These are phyloP conservation scores for Calonectria henricotiae DNA, from an alignment of 2,329 filamentous ascomycete species.

Conservation along the genomic window DNA sequence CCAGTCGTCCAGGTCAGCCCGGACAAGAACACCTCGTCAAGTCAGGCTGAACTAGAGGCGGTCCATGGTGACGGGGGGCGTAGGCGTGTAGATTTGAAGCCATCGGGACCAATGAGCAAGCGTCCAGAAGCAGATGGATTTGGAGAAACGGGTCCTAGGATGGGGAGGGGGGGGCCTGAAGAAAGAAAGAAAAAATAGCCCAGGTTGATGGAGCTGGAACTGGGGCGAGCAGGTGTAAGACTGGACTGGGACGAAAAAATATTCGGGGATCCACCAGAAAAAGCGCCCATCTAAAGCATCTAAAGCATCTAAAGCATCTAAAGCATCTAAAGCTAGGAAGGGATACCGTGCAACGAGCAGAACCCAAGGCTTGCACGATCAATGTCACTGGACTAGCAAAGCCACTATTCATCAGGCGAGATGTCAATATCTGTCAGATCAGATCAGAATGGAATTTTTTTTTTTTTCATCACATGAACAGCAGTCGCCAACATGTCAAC, in stretches of 20 bases:
- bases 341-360: slow-evolving; percentile 17
- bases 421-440: not conserved
- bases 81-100: slow-evolving; percentile 1
- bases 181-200: slow-evolving; percentile 20
- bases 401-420: no score
- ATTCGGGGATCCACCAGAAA: slow-evolving; percentile 1
- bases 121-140: not conserved
- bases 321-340: slow-evolving; percentile 19
- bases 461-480: not conserved
- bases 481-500: not conserved
- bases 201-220: slow-evolving; percentile 16
- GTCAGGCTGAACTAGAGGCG: slow-evolving; percentile 25
- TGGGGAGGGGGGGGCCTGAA: not conserved
- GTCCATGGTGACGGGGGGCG: slow-evolving; percentile 5
- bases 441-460: not conserved
- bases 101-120: not conserved
- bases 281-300: slow-evolving; percentile 10
- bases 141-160: slow-evolving; percentile 11
- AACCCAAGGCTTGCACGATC: not conserved
- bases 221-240: slow-evolving; percentile 19
- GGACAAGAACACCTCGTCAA: slow-evolving; percentile 22
- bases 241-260: slow-evolving; percentile 16
- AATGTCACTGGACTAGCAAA: not conserved
- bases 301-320: slow-evolving; percentile 19
- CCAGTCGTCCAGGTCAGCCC: slow-evolving; percentile 31